Percentiles rank a stretch among this genome's conserved stretches.
These are phyloP conservation scores for Exophiala dermatitidis DNA, from an alignment of 2,329 filamentous ascomycete genomes.

Conservation along the genomic window DNA sequence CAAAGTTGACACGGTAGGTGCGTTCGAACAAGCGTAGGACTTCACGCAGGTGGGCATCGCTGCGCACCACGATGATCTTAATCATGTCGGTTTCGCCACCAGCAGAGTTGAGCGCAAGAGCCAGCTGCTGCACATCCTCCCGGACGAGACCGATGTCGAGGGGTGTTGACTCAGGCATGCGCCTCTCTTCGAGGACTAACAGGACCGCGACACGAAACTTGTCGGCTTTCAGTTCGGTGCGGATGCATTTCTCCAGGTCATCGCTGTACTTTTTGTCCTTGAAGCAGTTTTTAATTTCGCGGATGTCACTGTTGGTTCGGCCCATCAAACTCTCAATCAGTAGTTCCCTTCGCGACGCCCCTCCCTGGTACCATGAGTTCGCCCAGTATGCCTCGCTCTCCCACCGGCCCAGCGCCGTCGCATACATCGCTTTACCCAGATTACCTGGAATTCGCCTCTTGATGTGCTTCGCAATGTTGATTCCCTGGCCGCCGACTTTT, in stretches of 20 bases:
- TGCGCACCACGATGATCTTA: constrained; percentile 69
- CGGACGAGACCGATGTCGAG: constrained; percentile 56
- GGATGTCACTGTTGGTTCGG: constrained; percentile 77
- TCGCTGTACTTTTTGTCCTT: constrained; percentile 86
- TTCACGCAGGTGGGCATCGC: constrained; percentile 73
- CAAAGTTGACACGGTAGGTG: constrained; percentile 71
- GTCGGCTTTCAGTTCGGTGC: constrained; percentile 84
- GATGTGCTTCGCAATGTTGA: constrained; percentile 47
- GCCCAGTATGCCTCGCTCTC: constrained; percentile 96
- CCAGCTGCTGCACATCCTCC: constrained; percentile 65
- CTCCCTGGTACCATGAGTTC: constrained; percentile 93
- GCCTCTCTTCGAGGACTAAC: constrained; percentile 69
- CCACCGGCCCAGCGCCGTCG: constrained; percentile 80
- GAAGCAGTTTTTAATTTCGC: constrained; percentile 79
- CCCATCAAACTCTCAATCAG: constrained; percentile 93
- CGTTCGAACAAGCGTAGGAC: constrained; percentile 70
- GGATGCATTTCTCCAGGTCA: constrained; percentile 75
- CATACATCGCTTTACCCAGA: constrained; percentile 86
- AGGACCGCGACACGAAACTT: constrained; percentile 90
- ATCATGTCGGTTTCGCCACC: constrained; percentile 87
- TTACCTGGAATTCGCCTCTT: constrained; percentile 44
- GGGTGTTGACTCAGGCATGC: constrained; percentile 73
- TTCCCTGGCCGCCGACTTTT: constrained; percentile 50
- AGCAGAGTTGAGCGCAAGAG: constrained; percentile 63
- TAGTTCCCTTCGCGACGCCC: constrained; percentile 75